Evolutionary conservation across 306 rosid genomes (phyloP).

Genomic region (Cicer yamashitae): DNA sequence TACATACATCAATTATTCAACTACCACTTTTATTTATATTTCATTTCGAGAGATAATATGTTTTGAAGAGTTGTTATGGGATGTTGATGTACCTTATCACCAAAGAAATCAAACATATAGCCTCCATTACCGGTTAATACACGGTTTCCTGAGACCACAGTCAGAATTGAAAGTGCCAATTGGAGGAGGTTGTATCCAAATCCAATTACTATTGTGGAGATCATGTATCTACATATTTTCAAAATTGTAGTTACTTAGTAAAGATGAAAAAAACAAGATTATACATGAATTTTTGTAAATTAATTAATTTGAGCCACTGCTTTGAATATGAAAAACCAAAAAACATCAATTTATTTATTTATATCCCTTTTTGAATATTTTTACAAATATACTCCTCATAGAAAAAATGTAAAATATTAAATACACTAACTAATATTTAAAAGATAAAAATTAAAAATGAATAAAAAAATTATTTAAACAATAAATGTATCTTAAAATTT

Average conservation of each 20-base stretch:
- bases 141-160: conserved; percentile 40
- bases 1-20: no score
- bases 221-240: conserved; percentile 57
- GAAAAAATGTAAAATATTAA: no score
- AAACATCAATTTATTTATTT: no score
- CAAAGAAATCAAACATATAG: conserved; percentile 60
- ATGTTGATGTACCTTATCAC: conserved; percentile 62
- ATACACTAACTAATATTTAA: no score
- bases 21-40: no score
- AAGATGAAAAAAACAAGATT: background rate
- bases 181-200: conserved; percentile 55
- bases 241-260: conserved; percentile 4
- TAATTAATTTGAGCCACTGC: background rate
- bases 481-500: no score
- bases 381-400: no score
- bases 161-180: conserved; percentile 53
- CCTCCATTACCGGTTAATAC: conserved; percentile 39
- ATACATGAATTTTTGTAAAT: background rate
- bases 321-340: no score
- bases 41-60: background rate
- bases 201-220: conserved; percentile 61
- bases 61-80: background rate
- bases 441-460: no score
- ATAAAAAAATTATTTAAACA: no score
- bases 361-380: no score